These are phyloP conservation scores for Salix udensis DNA, from an alignment of 345 rosid species.

Conservation along the genomic window DNA sequence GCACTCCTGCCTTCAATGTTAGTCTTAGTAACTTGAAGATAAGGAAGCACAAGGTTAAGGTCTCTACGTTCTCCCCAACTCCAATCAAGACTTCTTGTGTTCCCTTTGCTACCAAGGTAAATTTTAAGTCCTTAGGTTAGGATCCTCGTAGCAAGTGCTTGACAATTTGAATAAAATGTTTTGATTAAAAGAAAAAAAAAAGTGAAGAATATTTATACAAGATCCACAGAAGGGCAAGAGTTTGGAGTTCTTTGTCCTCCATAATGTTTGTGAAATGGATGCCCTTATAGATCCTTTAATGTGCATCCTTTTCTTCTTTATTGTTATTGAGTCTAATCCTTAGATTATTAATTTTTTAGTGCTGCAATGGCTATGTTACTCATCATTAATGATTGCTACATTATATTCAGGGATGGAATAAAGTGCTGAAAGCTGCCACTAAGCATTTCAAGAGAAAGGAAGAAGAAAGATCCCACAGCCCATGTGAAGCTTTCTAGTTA, in stretches of 20 bases:
- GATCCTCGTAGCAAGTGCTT: not conserved
- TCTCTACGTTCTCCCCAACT: slow-evolving; percentile 36
- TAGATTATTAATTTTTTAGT: not conserved
- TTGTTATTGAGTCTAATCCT: not conserved
- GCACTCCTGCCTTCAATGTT: not conserved
- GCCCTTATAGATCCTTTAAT: no score
- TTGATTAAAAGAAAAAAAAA: not conserved
- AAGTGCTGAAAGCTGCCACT: slow-evolving; percentile 64
- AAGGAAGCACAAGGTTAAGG: slow-evolving; percentile 20
- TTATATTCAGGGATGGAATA: slow-evolving; percentile 58
- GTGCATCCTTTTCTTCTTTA: no score
- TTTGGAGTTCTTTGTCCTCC: no score
- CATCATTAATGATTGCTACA: not conserved
- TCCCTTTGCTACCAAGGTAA: slow-evolving; percentile 49
- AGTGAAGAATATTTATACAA: no score
- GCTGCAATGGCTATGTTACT: not conserved
- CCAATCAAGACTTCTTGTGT: slow-evolving; percentile 42
- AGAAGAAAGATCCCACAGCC: slow-evolving; percentile 27
- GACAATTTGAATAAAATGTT: not conserved
- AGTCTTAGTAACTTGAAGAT: slow-evolving; percentile 17
- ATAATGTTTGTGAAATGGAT: no score
- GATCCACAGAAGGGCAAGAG: no score
- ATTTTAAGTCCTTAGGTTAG: not conserved
- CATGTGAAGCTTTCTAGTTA: slow-evolving; percentile 41
- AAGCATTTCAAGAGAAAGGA: slow-evolving; percentile 69